phyloP scores from a whole-genome alignment of 305 asterid genomes.

The Solanum aculeatissimum region DNA sequence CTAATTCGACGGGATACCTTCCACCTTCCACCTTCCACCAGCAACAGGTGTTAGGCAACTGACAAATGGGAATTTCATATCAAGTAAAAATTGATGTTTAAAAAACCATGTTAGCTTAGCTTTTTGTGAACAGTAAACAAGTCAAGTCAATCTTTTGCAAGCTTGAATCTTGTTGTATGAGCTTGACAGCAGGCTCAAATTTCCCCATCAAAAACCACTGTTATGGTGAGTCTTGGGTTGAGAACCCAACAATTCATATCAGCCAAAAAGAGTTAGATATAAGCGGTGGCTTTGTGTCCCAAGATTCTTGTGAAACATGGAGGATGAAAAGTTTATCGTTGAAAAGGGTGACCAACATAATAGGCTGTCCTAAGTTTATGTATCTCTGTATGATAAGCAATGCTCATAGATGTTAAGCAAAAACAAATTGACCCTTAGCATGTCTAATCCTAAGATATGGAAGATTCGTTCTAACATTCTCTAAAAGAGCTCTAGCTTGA shows the following conservation, averaged over 20 bases:
- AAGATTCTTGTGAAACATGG: too few relatives aligned
- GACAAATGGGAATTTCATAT: not conserved
- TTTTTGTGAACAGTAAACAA: not conserved
- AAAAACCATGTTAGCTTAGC: not conserved
- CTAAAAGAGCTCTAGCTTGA: not conserved
- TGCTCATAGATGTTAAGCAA: too few relatives aligned
- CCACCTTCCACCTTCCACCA: too few relatives aligned
- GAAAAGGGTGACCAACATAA: too few relatives aligned
- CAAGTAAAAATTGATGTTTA: not conserved
- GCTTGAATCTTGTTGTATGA: not conserved
- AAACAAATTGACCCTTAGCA: not conserved
- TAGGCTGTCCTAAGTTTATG: too few relatives aligned
- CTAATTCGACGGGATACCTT: too few relatives aligned
- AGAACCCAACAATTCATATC: not conserved
- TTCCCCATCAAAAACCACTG: not conserved
- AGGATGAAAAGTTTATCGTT: too few relatives aligned
- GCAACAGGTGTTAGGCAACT: too few relatives aligned
- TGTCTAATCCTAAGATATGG: not conserved
- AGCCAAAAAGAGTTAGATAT: not conserved
- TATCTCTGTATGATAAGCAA: too few relatives aligned
- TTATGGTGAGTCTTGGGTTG: not conserved
- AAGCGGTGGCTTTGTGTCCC: not conserved
- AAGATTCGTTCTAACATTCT: not conserved
- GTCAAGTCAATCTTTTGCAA: not conserved
- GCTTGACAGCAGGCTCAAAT: not conserved